phyloP scores from a whole-genome alignment of 805 yeast genomes.

The Suhomyces tanzawaensis region DNA sequence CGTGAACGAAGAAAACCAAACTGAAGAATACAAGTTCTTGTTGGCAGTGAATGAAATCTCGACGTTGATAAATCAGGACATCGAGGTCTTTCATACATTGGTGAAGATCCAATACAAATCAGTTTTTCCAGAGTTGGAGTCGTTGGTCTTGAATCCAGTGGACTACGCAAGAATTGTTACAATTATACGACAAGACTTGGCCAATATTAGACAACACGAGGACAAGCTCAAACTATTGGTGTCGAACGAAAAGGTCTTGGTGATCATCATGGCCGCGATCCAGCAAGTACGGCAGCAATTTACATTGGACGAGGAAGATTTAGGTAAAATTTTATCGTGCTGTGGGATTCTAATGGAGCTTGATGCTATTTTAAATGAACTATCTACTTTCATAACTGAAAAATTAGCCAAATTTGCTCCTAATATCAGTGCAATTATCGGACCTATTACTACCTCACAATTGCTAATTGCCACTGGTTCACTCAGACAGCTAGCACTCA shows the following conservation, averaged over 20 bases:
- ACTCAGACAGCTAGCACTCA: conserved; percentile 55
- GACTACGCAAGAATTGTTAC: conserved; percentile 57
- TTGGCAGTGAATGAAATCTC: conserved; percentile 54
- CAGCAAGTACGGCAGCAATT: conserved; percentile 42
- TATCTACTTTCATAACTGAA: conserved; percentile 55
- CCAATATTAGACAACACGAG: conserved; percentile 27
- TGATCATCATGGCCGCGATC: conserved; percentile 69
- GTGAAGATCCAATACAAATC: conserved; percentile 52
- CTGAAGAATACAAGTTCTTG: conserved; percentile 50
- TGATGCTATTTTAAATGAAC: conserved; percentile 37
- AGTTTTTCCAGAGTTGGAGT: conserved; percentile 69
- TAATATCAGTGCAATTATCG: conserved; percentile 69
- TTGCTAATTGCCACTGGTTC: conserved; percentile 71
- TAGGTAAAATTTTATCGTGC: conserved; percentile 39
- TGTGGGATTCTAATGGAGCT: conserved; percentile 50
- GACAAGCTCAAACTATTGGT: conserved; percentile 41
- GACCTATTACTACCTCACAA: conserved; percentile 70
- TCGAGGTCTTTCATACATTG: conserved; percentile 46
- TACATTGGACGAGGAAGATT: conserved; percentile 24
- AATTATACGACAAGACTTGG: conserved; percentile 49
- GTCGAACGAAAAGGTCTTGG: conserved; percentile 64
- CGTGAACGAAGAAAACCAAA: conserved; percentile 25
- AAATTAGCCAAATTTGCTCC: conserved; percentile 70
- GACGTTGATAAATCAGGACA: conserved; percentile 54
- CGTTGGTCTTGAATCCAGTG: conserved; percentile 57